phyloP scores from a whole-genome alignment of 2,329 filamentous ascomycete species.

The Xylariaceae sp. region DNA sequence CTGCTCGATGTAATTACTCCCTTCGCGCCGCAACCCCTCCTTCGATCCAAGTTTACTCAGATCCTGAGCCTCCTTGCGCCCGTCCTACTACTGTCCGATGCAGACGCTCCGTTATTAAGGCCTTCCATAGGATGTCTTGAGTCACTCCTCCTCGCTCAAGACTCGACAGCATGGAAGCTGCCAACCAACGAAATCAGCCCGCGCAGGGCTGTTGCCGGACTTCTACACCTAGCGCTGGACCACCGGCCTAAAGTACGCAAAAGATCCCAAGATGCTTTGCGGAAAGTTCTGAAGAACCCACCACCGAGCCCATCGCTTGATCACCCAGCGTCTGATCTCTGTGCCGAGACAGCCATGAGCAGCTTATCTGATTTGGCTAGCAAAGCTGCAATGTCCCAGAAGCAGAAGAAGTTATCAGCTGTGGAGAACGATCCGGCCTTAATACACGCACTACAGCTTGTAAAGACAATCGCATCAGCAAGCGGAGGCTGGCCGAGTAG shows the following conservation, averaged over 20 bases:
- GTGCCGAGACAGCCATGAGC: constrained; percentile 86
- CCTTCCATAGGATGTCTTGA: constrained; percentile 93
- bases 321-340: constrained; percentile 95
- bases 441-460: constrained; percentile 89
- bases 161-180: constrained; percentile 85
- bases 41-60: constrained; percentile 93
- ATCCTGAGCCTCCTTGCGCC: constrained; percentile 88
- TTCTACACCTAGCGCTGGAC: constrained; percentile 85
- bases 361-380: constrained; percentile 76
- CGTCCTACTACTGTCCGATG: constrained; percentile 77
- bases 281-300: constrained; percentile 80
- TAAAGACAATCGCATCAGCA: constrained; percentile 85
- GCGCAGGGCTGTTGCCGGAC: constrained; percentile 82
- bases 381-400: constrained; percentile 66
- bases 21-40: constrained; percentile 81
- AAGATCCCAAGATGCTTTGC: constrained; percentile 87
- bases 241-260: constrained; percentile 92
- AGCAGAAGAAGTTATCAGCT: constrained; percentile 68
- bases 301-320: constrained; percentile 92
- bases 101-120: constrained; percentile 84
- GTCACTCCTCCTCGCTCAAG: constrained; percentile 87
- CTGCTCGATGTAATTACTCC: constrained; percentile 91
- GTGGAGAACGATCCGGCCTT: constrained; percentile 77
- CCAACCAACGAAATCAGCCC: constrained; percentile 84
- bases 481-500: constrained; percentile 95